Percentiles rank a stretch among this genome's conserved stretches.
These are phyloP conservation scores for Orbilia brochopaga DNA, from an alignment of 2,329 filamentous ascomycete genomes.

Conservation along the genomic window DNA sequence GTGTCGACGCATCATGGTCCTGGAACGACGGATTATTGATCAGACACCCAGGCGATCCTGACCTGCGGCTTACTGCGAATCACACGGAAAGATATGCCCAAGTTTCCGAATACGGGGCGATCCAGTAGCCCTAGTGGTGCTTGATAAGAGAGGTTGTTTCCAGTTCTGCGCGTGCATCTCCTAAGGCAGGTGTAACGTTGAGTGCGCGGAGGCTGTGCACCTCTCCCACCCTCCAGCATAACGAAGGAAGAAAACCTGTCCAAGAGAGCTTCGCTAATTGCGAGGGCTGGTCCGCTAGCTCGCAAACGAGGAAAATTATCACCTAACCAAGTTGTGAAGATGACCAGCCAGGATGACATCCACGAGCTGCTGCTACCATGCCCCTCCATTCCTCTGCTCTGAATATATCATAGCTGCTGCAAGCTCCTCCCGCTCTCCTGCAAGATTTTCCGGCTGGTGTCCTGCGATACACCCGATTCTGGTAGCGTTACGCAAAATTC, in stretches of 20 bases:
- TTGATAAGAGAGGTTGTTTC: slow-evolving; percentile 16
- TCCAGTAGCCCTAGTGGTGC: slow-evolving; percentile 40
- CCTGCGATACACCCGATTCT: slow-evolving; percentile 33
- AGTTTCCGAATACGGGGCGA: slow-evolving; percentile 47
- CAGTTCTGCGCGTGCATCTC: slow-evolving; percentile 28
- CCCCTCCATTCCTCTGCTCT: slow-evolving; percentile 15
- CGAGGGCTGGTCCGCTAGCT: slow-evolving; percentile 37
- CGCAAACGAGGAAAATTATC: slow-evolving; percentile 37
- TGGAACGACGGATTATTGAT: slow-evolving; percentile 41
- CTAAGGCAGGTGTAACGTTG: slow-evolving; percentile 49
- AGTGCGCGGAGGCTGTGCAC: slow-evolving; percentile 40
- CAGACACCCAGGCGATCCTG: slow-evolving; percentile 32
- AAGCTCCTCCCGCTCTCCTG: slow-evolving; percentile 19
- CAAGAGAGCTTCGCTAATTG: slow-evolving; percentile 32
- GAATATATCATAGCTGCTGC: slow-evolving; percentile 5
- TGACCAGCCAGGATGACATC: slow-evolving; percentile 17
- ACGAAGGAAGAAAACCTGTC: slow-evolving; percentile 15
- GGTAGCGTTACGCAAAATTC: slow-evolving; percentile 46
- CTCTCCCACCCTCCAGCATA: slow-evolving; percentile 10
- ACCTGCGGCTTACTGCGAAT: slow-evolving; percentile 45
- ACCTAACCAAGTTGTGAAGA: slow-evolving; percentile 24
- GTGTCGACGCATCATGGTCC: slow-evolving; percentile 25
- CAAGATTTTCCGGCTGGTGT: slow-evolving; percentile 13
- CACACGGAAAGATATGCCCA: slow-evolving; percentile 38
- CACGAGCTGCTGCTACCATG: slow-evolving; percentile 22